Evolutionary conservation across 768 basidiomycete genomes (phyloP).

Genomic region (Leccinum uliginosum): DNA sequence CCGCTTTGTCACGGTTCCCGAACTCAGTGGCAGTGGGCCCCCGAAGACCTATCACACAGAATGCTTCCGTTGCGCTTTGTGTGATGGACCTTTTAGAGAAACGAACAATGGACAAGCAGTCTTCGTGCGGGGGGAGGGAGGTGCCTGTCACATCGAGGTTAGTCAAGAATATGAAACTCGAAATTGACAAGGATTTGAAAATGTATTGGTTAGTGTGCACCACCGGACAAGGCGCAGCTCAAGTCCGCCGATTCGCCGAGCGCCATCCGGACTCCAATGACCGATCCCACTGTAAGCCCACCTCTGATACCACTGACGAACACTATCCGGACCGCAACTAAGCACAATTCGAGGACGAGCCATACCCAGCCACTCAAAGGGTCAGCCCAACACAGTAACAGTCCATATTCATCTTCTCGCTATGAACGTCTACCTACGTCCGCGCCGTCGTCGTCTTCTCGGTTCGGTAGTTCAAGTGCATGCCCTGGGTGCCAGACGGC

Average conservation of each 20-base stretch:
- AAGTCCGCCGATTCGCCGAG: constrained; percentile 12
- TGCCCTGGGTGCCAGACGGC: constrained; percentile 71
- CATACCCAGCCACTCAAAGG: constrained; percentile 11
- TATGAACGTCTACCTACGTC: constrained; percentile 24
- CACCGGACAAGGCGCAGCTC: constrained; percentile 29
- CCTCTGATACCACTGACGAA: constrained; percentile 20
- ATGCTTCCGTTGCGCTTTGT: constrained; percentile 73
- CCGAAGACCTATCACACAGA: constrained; percentile 67
- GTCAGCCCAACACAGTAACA: constrained; percentile 11
- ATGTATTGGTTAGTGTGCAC: constrained; percentile 36
- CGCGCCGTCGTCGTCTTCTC: constrained; percentile 21
- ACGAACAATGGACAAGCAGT: constrained; percentile 56
- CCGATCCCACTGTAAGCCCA: constrained; percentile 12
- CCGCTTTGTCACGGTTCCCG: constrained; percentile 70
- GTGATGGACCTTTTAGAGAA: constrained; percentile 61
- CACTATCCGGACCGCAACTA: constrained; percentile 11
- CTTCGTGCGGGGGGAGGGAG: constrained; percentile 63
- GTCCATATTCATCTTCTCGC: constrained; percentile 28
- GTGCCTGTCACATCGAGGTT: constrained; percentile 67
- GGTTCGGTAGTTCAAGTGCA: constrained; percentile 36
- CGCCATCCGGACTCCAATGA: constrained; percentile 8
- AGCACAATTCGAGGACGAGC: constrained; percentile 1
- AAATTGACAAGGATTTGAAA: neutral
- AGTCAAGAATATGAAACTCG: constrained; percentile 2
- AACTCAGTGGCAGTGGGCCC: constrained; percentile 34